phyloP scores from a whole-genome alignment of 495 filamentous ascomycete genomes.

The Hypoxylon subgilvum region DNA sequence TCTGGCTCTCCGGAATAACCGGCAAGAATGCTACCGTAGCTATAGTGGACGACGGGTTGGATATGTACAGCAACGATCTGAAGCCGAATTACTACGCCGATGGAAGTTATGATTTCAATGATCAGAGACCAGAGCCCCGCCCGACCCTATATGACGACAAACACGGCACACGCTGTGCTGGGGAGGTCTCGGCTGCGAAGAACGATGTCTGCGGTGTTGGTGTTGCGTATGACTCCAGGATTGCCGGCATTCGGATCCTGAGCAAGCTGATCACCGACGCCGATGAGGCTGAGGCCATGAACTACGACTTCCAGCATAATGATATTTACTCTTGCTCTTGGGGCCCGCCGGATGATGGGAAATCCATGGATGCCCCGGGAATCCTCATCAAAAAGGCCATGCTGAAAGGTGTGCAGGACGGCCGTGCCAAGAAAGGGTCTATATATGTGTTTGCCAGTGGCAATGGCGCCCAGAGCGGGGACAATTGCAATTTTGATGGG shows the following conservation, averaged over 20 bases:
- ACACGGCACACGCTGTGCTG: constrained; percentile 93
- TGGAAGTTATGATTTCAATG: constrained; percentile 96
- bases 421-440: constrained; percentile 81
- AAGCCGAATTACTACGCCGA: constrained; percentile 88
- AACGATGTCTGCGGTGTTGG: constrained; percentile 97
- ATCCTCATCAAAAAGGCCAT: constrained; percentile 88
- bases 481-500: constrained; percentile 99
- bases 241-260: constrained; percentile 89
- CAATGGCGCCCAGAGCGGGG: constrained; percentile 83
- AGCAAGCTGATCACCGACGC: constrained; percentile 88
- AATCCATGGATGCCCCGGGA: constrained; percentile 91
- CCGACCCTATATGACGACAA: constrained; percentile 80
- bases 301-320: constrained; percentile 87
- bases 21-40: constrained; percentile 87
- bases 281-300: constrained; percentile 90
- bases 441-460: constrained; percentile 97
- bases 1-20: constrained; percentile 93
- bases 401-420: constrained; percentile 88
- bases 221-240: constrained; percentile 88
- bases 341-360: constrained; percentile 92
- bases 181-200: constrained; percentile 86
- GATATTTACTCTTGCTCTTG: constrained; percentile 99
- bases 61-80: constrained; percentile 95
- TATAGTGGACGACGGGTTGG: constrained; percentile 94
- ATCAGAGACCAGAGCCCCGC: constrained; percentile 75